phyloP scores from a whole-genome alignment of 2,329 filamentous ascomycete genomes.

The Teratosphaeria zuluensis region DNA sequence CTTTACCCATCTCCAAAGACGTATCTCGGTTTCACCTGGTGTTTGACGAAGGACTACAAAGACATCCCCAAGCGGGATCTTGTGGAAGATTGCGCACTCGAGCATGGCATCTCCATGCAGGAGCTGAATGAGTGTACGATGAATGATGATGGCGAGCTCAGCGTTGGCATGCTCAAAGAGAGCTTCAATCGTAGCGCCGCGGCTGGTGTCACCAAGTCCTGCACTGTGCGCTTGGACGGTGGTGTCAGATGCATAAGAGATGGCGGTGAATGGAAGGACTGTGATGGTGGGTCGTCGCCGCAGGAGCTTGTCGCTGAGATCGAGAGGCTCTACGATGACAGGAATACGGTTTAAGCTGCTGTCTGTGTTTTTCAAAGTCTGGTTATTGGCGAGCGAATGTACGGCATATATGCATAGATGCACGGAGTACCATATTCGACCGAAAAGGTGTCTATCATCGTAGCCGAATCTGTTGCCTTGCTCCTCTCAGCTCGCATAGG shows the following conservation, averaged over 20 bases:
- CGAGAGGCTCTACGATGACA: slow-evolving; percentile 3
- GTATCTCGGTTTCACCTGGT: slow-evolving; percentile 88
- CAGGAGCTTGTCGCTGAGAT: slow-evolving; percentile 70
- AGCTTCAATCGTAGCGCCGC: slow-evolving; percentile 55
- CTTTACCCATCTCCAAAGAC: slow-evolving; percentile 79
- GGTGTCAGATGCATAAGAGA: slow-evolving; percentile 79
- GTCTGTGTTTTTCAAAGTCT: not conserved
- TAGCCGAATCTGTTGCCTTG: too few species aligned
- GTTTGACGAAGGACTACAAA: slow-evolving; percentile 65
- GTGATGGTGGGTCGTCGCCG: slow-evolving; percentile 56
- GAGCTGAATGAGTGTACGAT: slow-evolving; percentile 74
- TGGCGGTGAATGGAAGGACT: slow-evolving; percentile 67
- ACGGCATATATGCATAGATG: not conserved
- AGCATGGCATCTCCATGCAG: slow-evolving; percentile 79
- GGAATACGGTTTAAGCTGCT: not conserved
- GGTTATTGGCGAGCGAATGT: not conserved
- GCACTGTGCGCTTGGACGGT: slow-evolving; percentile 56
- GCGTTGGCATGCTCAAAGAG: slow-evolving; percentile 55
- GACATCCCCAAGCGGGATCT: slow-evolving; percentile 70
- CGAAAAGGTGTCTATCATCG: not conserved
- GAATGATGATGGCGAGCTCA: slow-evolving; percentile 62
- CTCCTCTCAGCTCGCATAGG: too few species aligned
- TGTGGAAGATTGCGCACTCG: slow-evolving; percentile 77
- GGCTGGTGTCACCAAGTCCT: slow-evolving; percentile 37
- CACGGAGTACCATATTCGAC: not conserved